Evolutionary conservation across 768 basidiomycete genomes (phyloP).

Genomic region (Calocybe cyanea): DNA sequence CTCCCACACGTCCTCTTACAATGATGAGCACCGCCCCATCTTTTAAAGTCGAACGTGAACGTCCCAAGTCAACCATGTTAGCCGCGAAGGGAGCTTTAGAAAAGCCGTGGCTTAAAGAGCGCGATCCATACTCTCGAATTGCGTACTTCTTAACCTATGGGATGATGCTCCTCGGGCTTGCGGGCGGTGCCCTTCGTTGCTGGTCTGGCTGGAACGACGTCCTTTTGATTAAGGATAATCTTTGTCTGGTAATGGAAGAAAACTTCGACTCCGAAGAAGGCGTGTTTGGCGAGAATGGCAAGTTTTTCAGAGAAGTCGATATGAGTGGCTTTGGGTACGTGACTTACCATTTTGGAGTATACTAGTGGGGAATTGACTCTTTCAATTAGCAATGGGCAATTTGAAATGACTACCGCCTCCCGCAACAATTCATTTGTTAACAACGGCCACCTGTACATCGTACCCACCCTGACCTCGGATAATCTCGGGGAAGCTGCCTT

Average conservation of each 20-base stretch:
- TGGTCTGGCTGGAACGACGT: conserved; percentile 59
- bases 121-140: conserved; percentile 52
- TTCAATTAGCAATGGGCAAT: conserved; percentile 63
- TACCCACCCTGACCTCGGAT: conserved; percentile 84
- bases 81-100: conserved; percentile 26
- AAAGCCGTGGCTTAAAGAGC: conserved; percentile 64
- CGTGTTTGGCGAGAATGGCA: conserved; percentile 58
- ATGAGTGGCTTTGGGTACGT: conserved; percentile 84
- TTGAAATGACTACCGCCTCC: conserved; percentile 81
- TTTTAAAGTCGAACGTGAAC: conserved; percentile 37
- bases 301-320: conserved; percentile 76
- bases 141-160: conserved; percentile 64
- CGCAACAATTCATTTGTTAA: conserved; percentile 73
- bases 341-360: conserved; percentile 2
- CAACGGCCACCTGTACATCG: conserved; percentile 75
- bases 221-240: conserved; percentile 33
- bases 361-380: conserved; percentile 7
- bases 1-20: conserved; percentile 54
- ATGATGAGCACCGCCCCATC: conserved; percentile 46
- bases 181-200: conserved; percentile 46
- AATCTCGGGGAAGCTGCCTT: conserved; percentile 55
- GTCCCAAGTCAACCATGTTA: conserved; percentile 51
- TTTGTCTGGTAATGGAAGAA: conserved; percentile 76
- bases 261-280: conserved; percentile 59
- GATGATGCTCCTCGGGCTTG: conserved; percentile 55